Conservation (phyloP, 345 rosid genomes). For the Physaria fendleri region DNA sequence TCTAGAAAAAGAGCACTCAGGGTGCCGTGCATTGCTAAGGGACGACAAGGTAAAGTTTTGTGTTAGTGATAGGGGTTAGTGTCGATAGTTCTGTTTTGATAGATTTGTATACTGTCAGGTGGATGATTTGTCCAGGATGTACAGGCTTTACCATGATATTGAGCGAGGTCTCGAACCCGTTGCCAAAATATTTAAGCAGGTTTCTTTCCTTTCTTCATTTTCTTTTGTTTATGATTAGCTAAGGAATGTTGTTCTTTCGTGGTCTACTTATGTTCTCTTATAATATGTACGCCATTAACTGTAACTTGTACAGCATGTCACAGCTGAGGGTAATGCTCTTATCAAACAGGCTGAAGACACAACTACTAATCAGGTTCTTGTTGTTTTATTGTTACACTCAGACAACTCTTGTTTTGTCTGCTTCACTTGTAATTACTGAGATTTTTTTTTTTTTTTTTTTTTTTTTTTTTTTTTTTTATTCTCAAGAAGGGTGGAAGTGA, state of each 20-base stretch:
- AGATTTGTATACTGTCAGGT: neutral
- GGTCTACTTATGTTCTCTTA: too few relatives aligned
- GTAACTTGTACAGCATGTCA: constrained; percentile 40
- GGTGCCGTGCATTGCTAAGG: too few relatives aligned
- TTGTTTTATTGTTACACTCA: neutral
- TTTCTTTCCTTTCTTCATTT: neutral
- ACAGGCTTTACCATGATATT: constrained; percentile 56
- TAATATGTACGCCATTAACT: neutral
- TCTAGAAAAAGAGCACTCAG: constrained; percentile 34
- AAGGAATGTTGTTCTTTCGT: neutral
- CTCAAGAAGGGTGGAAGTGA: too few relatives aligned
- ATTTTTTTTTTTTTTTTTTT: too few relatives aligned
- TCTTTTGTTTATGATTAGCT: neutral
- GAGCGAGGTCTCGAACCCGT: constrained; percentile 63
- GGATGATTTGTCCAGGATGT: constrained; percentile 76
- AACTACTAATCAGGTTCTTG: constrained; percentile 15
- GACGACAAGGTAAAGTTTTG: too few relatives aligned
- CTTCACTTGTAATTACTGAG: too few relatives aligned
- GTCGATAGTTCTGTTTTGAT: neutral
- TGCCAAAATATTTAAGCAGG: constrained; percentile 52
- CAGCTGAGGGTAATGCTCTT: constrained; percentile 57
- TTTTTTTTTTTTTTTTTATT: too few relatives aligned
- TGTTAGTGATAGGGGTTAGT: neutral
- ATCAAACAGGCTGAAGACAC: constrained; percentile 83
- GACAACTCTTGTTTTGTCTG: too few relatives aligned